A percentile compares a stretch with the other conserved stretches of the same genome.
These are phyloP conservation scores for Diaporthe sp. DNA, from an alignment of 2,329 filamentous ascomycete genomes.

Conservation along the genomic window DNA sequence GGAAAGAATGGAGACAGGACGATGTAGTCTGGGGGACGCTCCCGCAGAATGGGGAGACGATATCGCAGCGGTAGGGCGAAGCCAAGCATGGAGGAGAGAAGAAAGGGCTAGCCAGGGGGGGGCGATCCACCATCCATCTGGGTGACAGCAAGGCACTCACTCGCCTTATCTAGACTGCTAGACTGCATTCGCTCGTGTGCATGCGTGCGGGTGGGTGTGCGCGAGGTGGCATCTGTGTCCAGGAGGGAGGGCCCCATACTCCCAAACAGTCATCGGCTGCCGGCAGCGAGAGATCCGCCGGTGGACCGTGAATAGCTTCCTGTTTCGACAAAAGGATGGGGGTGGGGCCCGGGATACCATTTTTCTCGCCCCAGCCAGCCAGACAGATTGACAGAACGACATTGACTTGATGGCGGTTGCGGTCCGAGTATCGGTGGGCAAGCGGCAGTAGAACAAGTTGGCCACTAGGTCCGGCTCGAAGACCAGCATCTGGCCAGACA, in stretches of 20 bases:
- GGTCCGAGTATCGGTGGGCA: constrained; percentile 37
- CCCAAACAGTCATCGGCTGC: constrained; percentile 25
- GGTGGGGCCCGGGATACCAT: not conserved
- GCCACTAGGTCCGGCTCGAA: constrained; percentile 1
- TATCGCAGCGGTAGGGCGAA: not conserved
- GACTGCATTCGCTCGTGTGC: constrained; percentile 5
- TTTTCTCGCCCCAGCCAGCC: not conserved
- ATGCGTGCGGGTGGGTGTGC: not conserved
- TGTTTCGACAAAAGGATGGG: constrained; percentile 12
- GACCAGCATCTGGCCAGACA: constrained; percentile 6
- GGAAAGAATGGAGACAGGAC: not conserved
- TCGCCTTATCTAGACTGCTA: constrained; percentile 34
- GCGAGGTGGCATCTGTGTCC: not conserved
- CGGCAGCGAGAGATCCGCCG: constrained; percentile 7
- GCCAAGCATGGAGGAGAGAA: not conserved
- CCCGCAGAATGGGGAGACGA: constrained; percentile 1
- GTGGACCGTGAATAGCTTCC: constrained; percentile 5
- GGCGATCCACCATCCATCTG: not conserved
- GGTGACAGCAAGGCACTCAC: constrained; percentile 24
- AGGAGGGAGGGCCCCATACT: not conserved
- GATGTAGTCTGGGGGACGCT: not conserved
- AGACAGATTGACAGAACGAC: not conserved
- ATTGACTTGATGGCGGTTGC: not conserved
- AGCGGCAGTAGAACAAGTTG: constrained; percentile 9
- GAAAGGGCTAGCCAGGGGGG: not conserved